Evolutionary conservation across 805 yeast genomes (phyloP).

Genomic region (Saccharomycopsis oosterbeekiorum): DNA sequence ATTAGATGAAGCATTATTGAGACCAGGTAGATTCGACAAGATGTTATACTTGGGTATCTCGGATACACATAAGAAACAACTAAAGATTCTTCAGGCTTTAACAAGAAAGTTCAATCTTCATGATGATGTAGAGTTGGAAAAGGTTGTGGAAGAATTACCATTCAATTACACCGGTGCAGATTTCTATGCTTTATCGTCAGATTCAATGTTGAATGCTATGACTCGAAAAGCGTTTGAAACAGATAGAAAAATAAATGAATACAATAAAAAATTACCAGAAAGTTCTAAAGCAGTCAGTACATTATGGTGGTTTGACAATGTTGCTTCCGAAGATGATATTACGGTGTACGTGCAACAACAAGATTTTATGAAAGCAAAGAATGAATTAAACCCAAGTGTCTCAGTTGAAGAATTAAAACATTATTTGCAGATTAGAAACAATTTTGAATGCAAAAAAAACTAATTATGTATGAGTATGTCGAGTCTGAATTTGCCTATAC

Average conservation of each 20-base stretch:
- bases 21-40: constrained; percentile 95
- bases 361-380: constrained; percentile 72
- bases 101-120: constrained; percentile 70
- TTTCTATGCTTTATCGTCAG: constrained; percentile 91
- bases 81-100: constrained; percentile 75
- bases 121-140: constrained; percentile 45
- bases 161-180: constrained; percentile 97
- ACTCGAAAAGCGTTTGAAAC: constrained; percentile 73
- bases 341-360: constrained; percentile 56
- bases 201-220: constrained; percentile 95
- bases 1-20: constrained; percentile 81
- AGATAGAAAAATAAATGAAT: constrained; percentile 50
- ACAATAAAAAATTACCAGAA: constrained; percentile 30
- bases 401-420: constrained; percentile 80
- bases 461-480: not conserved
- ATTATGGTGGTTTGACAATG: constrained; percentile 85
- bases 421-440: constrained; percentile 66
- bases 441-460: constrained; percentile 31
- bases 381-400: constrained; percentile 72
- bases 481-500: too few relatives aligned
- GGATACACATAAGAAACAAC: constrained; percentile 83
- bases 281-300: constrained; percentile 44
- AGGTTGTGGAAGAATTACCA: constrained; percentile 63
- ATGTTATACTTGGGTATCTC: constrained; percentile 89
- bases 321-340: constrained; percentile 57